Evolutionary conservation across 257 asterid genomes (phyloP).

Genomic region (Coffea canephora): DNA sequence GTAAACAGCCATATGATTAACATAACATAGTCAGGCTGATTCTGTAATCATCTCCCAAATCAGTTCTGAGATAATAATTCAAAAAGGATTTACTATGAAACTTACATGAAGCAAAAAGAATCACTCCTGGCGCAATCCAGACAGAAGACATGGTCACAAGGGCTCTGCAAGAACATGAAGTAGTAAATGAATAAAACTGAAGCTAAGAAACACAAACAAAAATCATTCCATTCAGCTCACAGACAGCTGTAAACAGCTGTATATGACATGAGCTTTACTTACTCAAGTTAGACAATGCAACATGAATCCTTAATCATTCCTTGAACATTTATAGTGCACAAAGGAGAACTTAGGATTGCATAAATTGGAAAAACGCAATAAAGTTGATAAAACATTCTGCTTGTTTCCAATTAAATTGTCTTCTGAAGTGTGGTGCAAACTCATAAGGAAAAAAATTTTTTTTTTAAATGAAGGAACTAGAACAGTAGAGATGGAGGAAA

Average conservation of each 20-base stretch:
- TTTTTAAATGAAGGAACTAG: background rate
- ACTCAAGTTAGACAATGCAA: background rate
- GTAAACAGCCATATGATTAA: background rate
- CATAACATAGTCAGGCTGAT: background rate
- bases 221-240: background rate
- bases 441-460: too few species aligned
- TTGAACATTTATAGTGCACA: background rate
- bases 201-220: conserved; percentile 1
- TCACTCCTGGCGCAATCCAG: conserved; percentile 95
- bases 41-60: conserved; percentile 2
- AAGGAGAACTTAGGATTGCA: background rate
- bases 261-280: background rate
- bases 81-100: conserved; percentile 8
- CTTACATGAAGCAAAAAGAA: conserved; percentile 96
- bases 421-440: background rate
- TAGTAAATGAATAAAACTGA: conserved; percentile 8
- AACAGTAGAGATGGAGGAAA: background rate
- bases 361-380: background rate
- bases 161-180: conserved; percentile 67
- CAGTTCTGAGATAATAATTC: background rate
- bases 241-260: background rate
- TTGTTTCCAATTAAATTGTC: background rate
- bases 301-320: background rate
- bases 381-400: background rate
- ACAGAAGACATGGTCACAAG: conserved; percentile 95